These are phyloP conservation scores for Mycotypha africana DNA, from an alignment of 371 early-diverging fungal species.

Conservation along the genomic window DNA sequence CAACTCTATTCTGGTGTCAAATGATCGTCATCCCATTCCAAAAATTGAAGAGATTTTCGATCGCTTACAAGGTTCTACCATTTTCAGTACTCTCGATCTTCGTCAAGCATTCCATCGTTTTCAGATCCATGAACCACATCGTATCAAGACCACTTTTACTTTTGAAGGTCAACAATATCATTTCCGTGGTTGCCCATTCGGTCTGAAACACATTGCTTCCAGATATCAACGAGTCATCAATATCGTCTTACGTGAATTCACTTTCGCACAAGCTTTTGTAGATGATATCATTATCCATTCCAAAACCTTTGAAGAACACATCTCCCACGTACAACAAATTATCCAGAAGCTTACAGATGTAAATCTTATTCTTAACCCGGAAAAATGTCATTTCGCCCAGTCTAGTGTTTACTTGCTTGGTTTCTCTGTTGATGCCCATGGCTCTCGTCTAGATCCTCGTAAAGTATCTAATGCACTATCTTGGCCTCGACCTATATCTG, in stretches of 20 bases:
- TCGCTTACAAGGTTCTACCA: background rate
- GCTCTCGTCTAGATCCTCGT: slow-evolving; percentile 4
- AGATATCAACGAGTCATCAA: slow-evolving; percentile 2
- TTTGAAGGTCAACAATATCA: slow-evolving; percentile 6
- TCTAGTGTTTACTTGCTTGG: slow-evolving; percentile 5
- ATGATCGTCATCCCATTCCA: background rate
- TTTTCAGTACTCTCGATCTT: slow-evolving; percentile 5
- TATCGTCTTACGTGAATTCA: slow-evolving; percentile 4
- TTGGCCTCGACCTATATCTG: slow-evolving; percentile 2
- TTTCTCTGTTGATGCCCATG: slow-evolving; percentile 6
- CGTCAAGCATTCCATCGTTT: slow-evolving; percentile 2
- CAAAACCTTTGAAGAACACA: slow-evolving; percentile 1
- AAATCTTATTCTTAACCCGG: slow-evolving; percentile 11
- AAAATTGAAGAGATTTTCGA: slow-evolving; percentile 6
- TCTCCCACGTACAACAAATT: slow-evolving; percentile 4
- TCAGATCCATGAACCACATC: slow-evolving; percentile 1
- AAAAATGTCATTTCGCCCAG: slow-evolving; percentile 13
- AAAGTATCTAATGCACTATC: slow-evolving; percentile 7
- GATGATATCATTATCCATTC: slow-evolving; percentile 10
- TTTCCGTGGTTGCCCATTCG: slow-evolving; percentile 6
- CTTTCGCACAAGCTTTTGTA: slow-evolving; percentile 4
- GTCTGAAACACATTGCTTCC: slow-evolving; percentile 1
- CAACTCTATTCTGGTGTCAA: slow-evolving; percentile 2
- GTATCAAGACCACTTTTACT: slow-evolving; percentile 7
- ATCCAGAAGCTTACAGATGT: slow-evolving; percentile 2